Conservation (phyloP, 192 early-diverging fungal genomes). For the Umbelopsis isabellina region DNA sequence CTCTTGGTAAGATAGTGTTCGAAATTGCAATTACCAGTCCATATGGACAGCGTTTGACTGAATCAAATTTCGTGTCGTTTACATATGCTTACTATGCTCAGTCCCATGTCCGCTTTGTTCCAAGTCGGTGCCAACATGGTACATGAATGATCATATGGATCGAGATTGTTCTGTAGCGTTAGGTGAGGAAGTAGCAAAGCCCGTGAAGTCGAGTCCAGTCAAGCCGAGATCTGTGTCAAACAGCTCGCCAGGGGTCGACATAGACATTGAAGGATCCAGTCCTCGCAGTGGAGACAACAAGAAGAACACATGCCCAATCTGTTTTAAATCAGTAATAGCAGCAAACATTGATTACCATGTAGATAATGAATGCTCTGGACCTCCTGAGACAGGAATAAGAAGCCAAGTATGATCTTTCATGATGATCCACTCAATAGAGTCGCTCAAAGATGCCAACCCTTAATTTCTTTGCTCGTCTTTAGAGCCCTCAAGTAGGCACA, state of each 20-base stretch:
- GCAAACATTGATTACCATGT: background rate
- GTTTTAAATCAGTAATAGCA: constrained; percentile 12
- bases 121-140: constrained; percentile 39
- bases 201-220: constrained; percentile 21
- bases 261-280: constrained; percentile 3
- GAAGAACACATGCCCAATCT: constrained; percentile 20
- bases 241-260: constrained; percentile 3
- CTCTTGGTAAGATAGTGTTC: background rate
- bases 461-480: no score
- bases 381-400: background rate
- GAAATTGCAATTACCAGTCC: no score
- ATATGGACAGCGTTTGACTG: no score
- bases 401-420: background rate
- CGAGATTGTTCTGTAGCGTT: constrained; percentile 33
- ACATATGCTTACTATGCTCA: constrained; percentile 5
- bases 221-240: background rate
- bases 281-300: constrained; percentile 32
- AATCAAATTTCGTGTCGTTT: no score
- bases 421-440: no score
- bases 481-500: no score
- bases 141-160: constrained; percentile 58
- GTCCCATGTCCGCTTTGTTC: constrained; percentile 58
- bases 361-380: no score
- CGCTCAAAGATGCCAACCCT: no score
- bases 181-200: constrained; percentile 20